These are phyloP conservation scores for Symbiodinium natans DNA, from an alignment of 73 alveolate genomes.

Conservation along the genomic window DNA sequence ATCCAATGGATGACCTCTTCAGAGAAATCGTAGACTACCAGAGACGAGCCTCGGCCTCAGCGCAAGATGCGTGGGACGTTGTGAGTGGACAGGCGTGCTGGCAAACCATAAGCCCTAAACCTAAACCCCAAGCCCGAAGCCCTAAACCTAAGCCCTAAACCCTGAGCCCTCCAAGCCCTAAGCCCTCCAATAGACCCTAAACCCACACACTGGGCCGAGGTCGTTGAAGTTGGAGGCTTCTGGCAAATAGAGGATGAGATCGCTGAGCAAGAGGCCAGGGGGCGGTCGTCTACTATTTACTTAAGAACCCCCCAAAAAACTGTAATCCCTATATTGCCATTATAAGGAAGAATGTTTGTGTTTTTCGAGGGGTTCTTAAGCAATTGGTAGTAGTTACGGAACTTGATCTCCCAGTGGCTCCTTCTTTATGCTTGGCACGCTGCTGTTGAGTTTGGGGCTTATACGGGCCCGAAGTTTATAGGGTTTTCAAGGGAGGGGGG, in stretches of 20 bases:
- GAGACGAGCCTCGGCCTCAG: slow-evolving; percentile 28
- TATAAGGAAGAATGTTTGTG: no score
- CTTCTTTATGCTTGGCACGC: no score
- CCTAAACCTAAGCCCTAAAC: not conserved
- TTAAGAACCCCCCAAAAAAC: no score
- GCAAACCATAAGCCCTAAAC: not conserved
- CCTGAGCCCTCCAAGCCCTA: not conserved
- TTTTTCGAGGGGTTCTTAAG: no score
- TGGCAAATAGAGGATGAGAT: slow-evolving; percentile 91
- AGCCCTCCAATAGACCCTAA: not conserved
- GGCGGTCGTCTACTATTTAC: no score
- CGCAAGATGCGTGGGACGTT: not conserved
- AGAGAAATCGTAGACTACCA: slow-evolving; percentile 83
- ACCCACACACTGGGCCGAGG: slow-evolving; percentile 21
- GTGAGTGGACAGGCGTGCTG: no score
- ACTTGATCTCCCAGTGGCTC: no score
- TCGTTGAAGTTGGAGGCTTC: slow-evolving; percentile 90
- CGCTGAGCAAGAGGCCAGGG: slow-evolving; percentile 82
- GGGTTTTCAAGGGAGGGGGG: no score
- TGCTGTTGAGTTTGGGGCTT: no score
- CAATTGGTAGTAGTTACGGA: no score
- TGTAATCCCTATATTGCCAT: no score
- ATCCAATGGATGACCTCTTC: slow-evolving; percentile 84
- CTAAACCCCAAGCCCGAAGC: not conserved
- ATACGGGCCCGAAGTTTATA: no score